Evolutionary conservation across 805 yeast genomes (phyloP), one percentile per base, ranked within the genome.

Genomic region (Candida berthetii): DNA sequence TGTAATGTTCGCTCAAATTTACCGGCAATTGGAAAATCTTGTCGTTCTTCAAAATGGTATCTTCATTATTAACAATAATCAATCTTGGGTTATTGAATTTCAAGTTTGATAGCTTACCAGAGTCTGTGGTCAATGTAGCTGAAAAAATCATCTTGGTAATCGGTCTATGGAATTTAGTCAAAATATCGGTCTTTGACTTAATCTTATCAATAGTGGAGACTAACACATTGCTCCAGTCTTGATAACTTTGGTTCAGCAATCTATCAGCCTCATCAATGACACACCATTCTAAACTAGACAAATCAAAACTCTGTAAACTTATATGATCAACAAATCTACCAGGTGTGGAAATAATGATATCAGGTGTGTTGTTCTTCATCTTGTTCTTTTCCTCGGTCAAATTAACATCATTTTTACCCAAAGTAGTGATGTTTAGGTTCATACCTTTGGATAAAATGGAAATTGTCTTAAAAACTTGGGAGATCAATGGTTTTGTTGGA

Each of bases 71-170:
- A 36, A 90, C 82, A 43, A 88, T 79, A 33, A 86, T 68, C 37
- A 93, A 61, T 53, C 82, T 72, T n/a, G 95, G 97, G 49, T 70
- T 72, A 43, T 68, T 67, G 47, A 93, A 75, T 39, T 82, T 77
- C 44, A 93, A 69, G 36, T 78, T 74, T 8, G 91, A 74, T 42
- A 93, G 66, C 55, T 85, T 87, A 24, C 93, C 96, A 0, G 97
- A 86, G 58, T 90, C 95, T 2, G 96, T 82, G 3, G 97, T 88
- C 40, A 93, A 72, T 1, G 99, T 93, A 7, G 99, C 99, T 38
- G 95, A 82, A 55, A 93, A 88, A 3, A 93, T 72, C 59, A 91
- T 70, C 50, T 90, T 76, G 65, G 66, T 82, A 80, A 61, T 55
- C 55, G 31, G 43, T 50, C 31, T 48, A 48, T 32, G 32, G 53